These are phyloP conservation scores for Fusarium penzigii DNA, from an alignment of 2,329 filamentous ascomycete species.

Conservation along the genomic window DNA sequence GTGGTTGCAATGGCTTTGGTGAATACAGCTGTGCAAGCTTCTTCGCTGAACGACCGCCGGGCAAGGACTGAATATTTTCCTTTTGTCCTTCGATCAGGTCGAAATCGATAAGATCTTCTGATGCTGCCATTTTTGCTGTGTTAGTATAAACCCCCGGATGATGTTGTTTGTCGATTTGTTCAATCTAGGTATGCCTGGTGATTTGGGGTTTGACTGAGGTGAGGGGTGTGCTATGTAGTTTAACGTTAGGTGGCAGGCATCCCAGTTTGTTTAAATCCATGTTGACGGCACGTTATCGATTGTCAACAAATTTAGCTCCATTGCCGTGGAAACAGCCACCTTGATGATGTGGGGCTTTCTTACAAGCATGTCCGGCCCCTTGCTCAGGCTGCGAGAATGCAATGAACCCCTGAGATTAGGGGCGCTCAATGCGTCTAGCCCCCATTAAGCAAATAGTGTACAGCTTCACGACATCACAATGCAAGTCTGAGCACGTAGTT, in stretches of 20 bases:
- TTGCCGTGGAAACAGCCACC: slow-evolving; percentile 30
- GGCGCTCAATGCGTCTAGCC: no score
- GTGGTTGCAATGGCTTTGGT: slow-evolving; percentile 59
- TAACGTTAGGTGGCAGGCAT: neutral
- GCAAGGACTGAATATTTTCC: slow-evolving; percentile 95
- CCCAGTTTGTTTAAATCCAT: slow-evolving; percentile 2
- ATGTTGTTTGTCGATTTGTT: slow-evolving; percentile 4
- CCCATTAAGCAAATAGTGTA: no score
- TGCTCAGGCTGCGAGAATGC: no score
- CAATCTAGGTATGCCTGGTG: slow-evolving; percentile 5
- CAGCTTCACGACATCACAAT: no score
- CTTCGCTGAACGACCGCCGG: slow-evolving; percentile 82
- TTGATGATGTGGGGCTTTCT: slow-evolving; percentile 6
- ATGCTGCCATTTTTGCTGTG: slow-evolving; percentile 45
- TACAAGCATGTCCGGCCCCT: neutral
- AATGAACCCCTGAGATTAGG: no score
- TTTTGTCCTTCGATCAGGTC: slow-evolving; percentile 95
- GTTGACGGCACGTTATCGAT: slow-evolving; percentile 22
- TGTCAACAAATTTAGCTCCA: slow-evolving; percentile 2
- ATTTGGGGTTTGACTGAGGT: slow-evolving; percentile 1
- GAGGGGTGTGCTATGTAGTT: slow-evolving; percentile 6
- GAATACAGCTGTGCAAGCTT: slow-evolving; percentile 84
- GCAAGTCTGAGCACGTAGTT: neutral
- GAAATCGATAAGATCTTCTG: slow-evolving; percentile 68
- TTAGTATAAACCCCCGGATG: slow-evolving; percentile 23